Percentiles rank a stretch among this genome's conserved stretches.
Conservation (phyloP, 768 basidiomycete species). For the Lactifluus pinguis region DNA sequence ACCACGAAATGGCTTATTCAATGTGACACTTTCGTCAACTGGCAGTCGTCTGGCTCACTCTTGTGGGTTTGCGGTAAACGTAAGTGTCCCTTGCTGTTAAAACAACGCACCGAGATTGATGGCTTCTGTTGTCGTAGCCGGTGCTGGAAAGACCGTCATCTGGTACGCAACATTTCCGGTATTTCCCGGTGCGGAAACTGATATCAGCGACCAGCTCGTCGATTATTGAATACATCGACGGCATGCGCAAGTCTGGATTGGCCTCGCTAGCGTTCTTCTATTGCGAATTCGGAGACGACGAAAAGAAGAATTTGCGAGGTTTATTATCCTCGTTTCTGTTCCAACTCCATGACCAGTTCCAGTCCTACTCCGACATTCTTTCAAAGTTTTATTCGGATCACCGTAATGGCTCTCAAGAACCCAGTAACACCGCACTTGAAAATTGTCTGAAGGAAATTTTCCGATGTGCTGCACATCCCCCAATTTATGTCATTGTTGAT, state of each 20-base stretch:
- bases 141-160: not conserved
- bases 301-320: not conserved
- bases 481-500: not conserved
- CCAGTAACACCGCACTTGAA: not conserved
- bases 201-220: not conserved
- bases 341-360: not conserved
- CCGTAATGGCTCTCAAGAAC: not conserved
- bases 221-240: not conserved
- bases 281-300: not conserved
- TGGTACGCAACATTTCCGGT: not conserved
- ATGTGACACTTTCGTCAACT: not conserved
- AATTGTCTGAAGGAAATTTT: not conserved
- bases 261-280: constrained; percentile 1
- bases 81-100: not conserved
- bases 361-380: not conserved
- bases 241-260: not conserved
- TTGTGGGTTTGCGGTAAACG: constrained; percentile 8
- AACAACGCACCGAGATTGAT: not conserved
- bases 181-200: not conserved
- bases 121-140: not conserved
- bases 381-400: not conserved
- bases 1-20: not conserved
- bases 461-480: not conserved
- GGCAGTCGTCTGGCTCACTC: not conserved
- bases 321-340: not conserved